Evolutionary conservation across 768 basidiomycete genomes (phyloP), one percentile per base, ranked within the genome.

Genomic region (Tephrocybe rancida): DNA sequence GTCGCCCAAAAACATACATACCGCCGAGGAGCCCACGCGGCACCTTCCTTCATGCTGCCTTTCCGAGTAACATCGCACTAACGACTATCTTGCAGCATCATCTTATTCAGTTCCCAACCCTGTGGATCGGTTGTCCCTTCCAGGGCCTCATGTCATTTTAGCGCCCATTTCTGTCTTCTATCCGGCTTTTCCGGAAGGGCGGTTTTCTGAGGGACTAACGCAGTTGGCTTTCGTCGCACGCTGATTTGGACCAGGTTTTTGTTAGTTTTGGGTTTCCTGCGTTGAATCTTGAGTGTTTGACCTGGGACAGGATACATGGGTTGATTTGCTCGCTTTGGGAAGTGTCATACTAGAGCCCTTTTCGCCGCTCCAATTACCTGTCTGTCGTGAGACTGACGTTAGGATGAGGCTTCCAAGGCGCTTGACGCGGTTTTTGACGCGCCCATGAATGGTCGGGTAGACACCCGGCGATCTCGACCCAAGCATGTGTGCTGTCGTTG

Each of bases 1-100:
- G n/a, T 32, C 26, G 32, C 21, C 38, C 35, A n/a, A 41, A 37
- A 52, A 48, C 35, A 41, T 46, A 27, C 22, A 32, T 37, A 47
- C 27, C 37, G 30, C 32, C 37, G 47, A 43, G 26, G 42, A 38
- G 26, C 25, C 25, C 46, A 45, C 25, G 41, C 45, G 32, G 57
- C 49, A 19, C 48, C 57, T 55, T 56, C 52, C 42, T 59, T 63
- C 30, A 59, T 35, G 35, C 45, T 59, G 37, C 62, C 47, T 41
- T 51, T 51, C 46, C 26, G 19, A 48, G 60, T 37, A 49, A 46
- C 24, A 55, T 56, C 55, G 50, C 55, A 54, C 54, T 52, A 54
- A 50, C 51, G 49, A 57, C 61, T 59, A 59, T 57, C 54, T 59
- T 35, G 50, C 42, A 3, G 3, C 5, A 44, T n/a, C 22, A n/a